Evolutionary conservation across 2,329 filamentous ascomycete genomes (phyloP).

Genomic region (Ramularia endophylla): DNA sequence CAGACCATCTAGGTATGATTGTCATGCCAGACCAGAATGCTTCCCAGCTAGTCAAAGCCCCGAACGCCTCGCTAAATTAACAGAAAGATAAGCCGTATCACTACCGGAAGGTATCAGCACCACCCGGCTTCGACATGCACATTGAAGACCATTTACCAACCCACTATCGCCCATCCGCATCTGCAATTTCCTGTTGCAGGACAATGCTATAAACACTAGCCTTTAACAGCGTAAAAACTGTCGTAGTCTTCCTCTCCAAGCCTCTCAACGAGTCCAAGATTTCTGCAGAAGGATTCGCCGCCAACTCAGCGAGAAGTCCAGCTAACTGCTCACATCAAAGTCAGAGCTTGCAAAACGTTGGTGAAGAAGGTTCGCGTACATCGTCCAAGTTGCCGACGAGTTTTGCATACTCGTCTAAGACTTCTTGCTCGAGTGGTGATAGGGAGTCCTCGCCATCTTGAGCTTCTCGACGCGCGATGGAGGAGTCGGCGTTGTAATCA

Average conservation of each 20-base stretch:
- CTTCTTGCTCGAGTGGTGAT: slow-evolving; percentile 81
- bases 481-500: slow-evolving; percentile 7
- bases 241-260: slow-evolving; percentile 86
- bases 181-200: slow-evolving; percentile 90
- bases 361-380: slow-evolving; percentile 43
- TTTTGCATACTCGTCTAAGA: slow-evolving; percentile 87
- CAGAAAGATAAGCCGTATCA: not conserved
- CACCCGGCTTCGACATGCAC: not conserved
- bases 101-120: not conserved
- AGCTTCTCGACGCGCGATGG: slow-evolving; percentile 3
- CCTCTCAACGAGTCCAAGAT: slow-evolving; percentile 82
- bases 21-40: too few species aligned
- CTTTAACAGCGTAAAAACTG: slow-evolving; percentile 94
- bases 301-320: slow-evolving; percentile 60
- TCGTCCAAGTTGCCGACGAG: slow-evolving; percentile 87
- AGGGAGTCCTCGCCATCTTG: slow-evolving; percentile 34
- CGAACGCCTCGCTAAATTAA: too few species aligned
- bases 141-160: too few species aligned
- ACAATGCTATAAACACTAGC: slow-evolving; percentile 99
- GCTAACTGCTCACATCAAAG: slow-evolving; percentile 34
- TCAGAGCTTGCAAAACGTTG: slow-evolving; percentile 20
- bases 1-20: too few species aligned
- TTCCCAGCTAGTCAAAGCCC: too few species aligned
- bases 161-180: slow-evolving; percentile 43
- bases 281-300: slow-evolving; percentile 59